Percentiles rank a stretch among this genome's conserved stretches.
Evolutionary conservation across 345 rosid species (phyloP).

Genomic region (Hibiscus syriacus): DNA sequence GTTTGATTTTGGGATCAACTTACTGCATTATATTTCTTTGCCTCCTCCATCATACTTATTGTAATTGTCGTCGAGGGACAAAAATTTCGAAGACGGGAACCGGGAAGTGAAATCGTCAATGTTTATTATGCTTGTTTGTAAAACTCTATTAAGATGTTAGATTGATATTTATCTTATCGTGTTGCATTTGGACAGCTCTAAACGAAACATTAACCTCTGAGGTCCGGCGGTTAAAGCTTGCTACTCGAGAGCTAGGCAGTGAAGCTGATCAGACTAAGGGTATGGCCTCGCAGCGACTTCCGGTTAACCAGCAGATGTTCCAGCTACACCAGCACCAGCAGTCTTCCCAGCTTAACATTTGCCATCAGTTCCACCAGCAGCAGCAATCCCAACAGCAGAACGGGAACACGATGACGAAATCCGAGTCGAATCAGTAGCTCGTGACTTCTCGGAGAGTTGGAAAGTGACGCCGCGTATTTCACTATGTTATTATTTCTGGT

Average conservation of each 20-base stretch:
- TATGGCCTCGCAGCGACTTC: slow-evolving; percentile 37
- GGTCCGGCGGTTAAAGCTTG: slow-evolving; percentile 47
- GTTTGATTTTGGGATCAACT: neutral
- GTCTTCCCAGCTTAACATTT: too few relatives aligned
- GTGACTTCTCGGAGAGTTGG: neutral
- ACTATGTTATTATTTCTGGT: slow-evolving; percentile 16
- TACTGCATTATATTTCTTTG: neutral
- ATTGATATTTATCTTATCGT: neutral
- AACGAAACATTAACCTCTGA: slow-evolving; percentile 53
- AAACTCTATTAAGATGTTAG: too few relatives aligned
- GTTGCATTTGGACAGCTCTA: slow-evolving; percentile 37
- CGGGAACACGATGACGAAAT: slow-evolving; percentile 32
- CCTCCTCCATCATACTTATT: neutral
- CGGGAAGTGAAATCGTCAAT: too few relatives aligned
- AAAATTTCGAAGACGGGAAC: too few relatives aligned
- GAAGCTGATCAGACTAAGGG: slow-evolving; percentile 40
- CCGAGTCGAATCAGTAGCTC: slow-evolving; percentile 30
- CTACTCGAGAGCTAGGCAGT: slow-evolving; percentile 33
- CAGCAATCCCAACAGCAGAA: slow-evolving; percentile 24
- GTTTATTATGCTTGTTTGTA: too few relatives aligned
- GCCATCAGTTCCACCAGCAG: slow-evolving; percentile 23
- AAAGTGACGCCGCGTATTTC: neutral
- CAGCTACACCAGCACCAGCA: slow-evolving; percentile 6
- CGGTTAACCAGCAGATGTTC: slow-evolving; percentile 38
- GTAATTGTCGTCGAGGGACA: neutral